Conservation (phyloP, 2,329 filamentous ascomycete genomes). For the Botrytis hyacinthi region DNA sequence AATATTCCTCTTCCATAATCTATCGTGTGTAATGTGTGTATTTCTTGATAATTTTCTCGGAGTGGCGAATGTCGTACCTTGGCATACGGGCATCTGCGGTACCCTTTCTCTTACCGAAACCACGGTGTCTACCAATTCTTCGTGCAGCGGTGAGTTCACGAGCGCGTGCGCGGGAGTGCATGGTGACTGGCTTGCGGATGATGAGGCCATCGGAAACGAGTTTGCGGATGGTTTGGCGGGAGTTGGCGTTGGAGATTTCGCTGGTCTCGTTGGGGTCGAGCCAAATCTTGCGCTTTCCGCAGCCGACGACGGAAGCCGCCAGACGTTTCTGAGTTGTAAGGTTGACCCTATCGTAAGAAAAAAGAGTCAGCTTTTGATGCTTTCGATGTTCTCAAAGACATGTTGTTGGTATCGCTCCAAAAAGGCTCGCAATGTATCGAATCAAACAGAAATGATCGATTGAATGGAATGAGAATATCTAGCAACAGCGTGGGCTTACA, state of each 20-base stretch:
- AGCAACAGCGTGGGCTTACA: conserved; percentile 32
- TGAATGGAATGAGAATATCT: conserved; percentile 12
- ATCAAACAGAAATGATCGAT: conserved; percentile 16
- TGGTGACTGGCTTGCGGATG: conserved; percentile 99
- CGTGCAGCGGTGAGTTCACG: conserved; percentile 92
- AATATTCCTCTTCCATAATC: conserved; percentile 31
- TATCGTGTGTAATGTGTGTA: conserved; percentile 27
- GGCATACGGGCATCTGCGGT: conserved; percentile 99
- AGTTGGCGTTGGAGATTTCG: conserved; percentile 99
- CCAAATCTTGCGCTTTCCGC: conserved; percentile 99
- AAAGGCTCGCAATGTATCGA: background rate
- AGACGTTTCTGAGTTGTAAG: conserved; percentile 99
- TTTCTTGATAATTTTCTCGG: background rate
- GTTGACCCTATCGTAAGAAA: conserved; percentile 76
- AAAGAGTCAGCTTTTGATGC: conserved; percentile 30
- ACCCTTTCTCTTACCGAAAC: conserved; percentile 99
- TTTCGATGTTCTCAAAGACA: conserved; percentile 21
- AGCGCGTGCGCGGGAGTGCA: conserved; percentile 97
- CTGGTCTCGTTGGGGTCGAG: conserved; percentile 98
- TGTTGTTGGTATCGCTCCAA: conserved; percentile 6
- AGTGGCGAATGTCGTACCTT: conserved; percentile 58
- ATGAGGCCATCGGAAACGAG: conserved; percentile 99
- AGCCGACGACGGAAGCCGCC: conserved; percentile 96
- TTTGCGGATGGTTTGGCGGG: conserved; percentile 99
- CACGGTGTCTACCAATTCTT: conserved; percentile 94